Conservation (phyloP, 352 stramenopile genomes). For the Saprolegnia diclina region DNA sequence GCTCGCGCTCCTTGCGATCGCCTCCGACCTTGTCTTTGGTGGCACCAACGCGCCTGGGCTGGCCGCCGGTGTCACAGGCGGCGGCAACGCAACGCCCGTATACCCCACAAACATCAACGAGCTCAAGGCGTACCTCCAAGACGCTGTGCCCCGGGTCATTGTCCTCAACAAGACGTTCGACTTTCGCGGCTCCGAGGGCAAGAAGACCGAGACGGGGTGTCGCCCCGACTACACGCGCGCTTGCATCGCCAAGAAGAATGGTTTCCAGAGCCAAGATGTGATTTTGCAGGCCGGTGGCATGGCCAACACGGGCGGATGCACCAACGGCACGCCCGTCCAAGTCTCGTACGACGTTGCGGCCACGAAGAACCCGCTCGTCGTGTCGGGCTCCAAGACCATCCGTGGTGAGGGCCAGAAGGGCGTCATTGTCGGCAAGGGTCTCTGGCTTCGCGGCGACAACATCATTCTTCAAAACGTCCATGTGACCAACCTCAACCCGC, state of each 20-base stretch:
- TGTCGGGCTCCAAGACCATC: conserved; percentile 41
- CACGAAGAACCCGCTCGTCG: conserved; percentile 31
- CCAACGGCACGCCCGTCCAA: conserved; percentile 33
- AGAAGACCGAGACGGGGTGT: conserved; percentile 41
- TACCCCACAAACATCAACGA: conserved; percentile 38
- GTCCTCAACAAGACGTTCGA: conserved; percentile 46
- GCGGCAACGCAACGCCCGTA: conserved; percentile 32
- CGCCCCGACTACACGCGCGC: conserved; percentile 37
- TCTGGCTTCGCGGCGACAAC: conserved; percentile 37
- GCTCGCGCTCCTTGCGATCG: not conserved
- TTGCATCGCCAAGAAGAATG: conserved; percentile 46
- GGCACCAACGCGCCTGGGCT: conserved; percentile 28
- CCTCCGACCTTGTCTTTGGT: not conserved
- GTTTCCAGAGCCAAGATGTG: conserved; percentile 43
- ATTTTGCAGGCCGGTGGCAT: conserved; percentile 51
- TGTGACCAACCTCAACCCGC: conserved; percentile 49
- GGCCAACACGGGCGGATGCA: conserved; percentile 45
- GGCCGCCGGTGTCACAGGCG: conserved; percentile 37
- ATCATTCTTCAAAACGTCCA: conserved; percentile 55
- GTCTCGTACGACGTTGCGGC: conserved; percentile 45
- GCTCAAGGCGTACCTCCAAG: conserved; percentile 41
- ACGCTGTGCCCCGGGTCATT: conserved; percentile 42
- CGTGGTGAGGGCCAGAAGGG: conserved; percentile 36
- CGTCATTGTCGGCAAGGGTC: conserved; percentile 41
- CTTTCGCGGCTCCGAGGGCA: conserved; percentile 48